These are phyloP conservation scores for Chondrus crispus DNA, from an alignment of 23 red algal genomes.

Conservation along the genomic window DNA sequence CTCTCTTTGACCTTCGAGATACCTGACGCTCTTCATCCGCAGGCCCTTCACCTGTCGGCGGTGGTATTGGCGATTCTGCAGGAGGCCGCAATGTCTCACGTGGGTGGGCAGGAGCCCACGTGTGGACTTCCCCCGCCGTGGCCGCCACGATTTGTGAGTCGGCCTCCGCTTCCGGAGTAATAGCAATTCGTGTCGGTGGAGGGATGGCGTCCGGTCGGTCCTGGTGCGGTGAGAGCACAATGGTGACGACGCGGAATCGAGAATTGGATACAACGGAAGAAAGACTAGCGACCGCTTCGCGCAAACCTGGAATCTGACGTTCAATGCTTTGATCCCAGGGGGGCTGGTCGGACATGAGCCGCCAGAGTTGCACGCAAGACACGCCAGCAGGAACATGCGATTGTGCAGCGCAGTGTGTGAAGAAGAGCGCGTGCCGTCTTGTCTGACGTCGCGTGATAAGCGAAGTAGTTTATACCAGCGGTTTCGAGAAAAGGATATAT, in stretches of 20 bases:
- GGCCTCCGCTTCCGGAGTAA: neutral
- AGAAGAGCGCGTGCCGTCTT: neutral
- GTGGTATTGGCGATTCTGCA: neutral
- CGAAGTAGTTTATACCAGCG: neutral
- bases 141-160: neutral
- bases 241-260: neutral
- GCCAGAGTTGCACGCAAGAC: neutral
- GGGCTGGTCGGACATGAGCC: conserved; percentile 20
- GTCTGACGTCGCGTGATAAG: neutral
- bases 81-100: neutral
- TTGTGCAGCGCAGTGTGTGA: neutral
- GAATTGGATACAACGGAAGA: neutral
- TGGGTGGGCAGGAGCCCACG: neutral
- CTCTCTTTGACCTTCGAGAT: neutral
- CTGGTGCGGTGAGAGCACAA: neutral
- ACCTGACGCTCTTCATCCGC: neutral
- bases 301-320: neutral
- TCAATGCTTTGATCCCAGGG: neutral
- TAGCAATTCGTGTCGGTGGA: neutral
- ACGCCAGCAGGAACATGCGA: neutral
- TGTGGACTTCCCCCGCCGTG: too few relatives aligned
- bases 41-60: neutral
- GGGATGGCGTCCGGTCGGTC: neutral
- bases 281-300: neutral
- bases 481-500: neutral